Base-by-base conservation (phyloP, 352 stramenopile genomes). In the Globisporangium nodosum region DNA sequence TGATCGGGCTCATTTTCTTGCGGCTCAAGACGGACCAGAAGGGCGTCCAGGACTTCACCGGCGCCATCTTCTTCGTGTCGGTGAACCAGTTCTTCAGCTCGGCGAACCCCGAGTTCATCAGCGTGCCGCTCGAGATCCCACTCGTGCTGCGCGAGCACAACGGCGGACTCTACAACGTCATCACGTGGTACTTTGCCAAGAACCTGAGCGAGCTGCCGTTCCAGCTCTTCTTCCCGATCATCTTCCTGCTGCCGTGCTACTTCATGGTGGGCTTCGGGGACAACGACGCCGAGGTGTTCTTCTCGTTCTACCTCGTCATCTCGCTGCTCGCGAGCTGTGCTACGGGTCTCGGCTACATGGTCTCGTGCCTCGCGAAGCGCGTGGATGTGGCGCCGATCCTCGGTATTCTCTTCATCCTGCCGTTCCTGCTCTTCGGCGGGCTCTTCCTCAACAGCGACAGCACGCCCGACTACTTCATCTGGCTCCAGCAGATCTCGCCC, bases 161-260 rank as follows among this genome's bases (percentile, higher is more conserved):
- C 47, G 57, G 61, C 37, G 61, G 68, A 1, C 50, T 78, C 42
- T 78, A 78, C 65, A 56, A 68, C 52, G 50, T 64, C 4, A 48
- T 64, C 39, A 58, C 61, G n/a, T 77, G 69, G 69, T 77, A 74
- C 57, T 45, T 70, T 40, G 66, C 69, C 59, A 77, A 77, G 56
- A 77, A 72, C 60, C 7, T 73, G 55, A 73, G 64, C 52, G 70
- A 78, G 55, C 51, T 74, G 40, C 54, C 61, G 27, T 65, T 67
- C 46, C 70, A 74, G 57, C 42, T 78, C 48, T 59, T 73, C 42
- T 75, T 71, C 49, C 67, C 64, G 5, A 45, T 61, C 20, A 49
- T 74, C 35, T 74, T 71, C 56, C 40, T 77, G 20, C 3, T 72
- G 33, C 66, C 61, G 27, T 61, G 58, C 57, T 78, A 76, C 64